Percentiles rank a stretch among this genome's conserved stretches.
phyloP scores from a whole-genome alignment of 805 yeast species.

The Barnettozyma salicaria region DNA sequence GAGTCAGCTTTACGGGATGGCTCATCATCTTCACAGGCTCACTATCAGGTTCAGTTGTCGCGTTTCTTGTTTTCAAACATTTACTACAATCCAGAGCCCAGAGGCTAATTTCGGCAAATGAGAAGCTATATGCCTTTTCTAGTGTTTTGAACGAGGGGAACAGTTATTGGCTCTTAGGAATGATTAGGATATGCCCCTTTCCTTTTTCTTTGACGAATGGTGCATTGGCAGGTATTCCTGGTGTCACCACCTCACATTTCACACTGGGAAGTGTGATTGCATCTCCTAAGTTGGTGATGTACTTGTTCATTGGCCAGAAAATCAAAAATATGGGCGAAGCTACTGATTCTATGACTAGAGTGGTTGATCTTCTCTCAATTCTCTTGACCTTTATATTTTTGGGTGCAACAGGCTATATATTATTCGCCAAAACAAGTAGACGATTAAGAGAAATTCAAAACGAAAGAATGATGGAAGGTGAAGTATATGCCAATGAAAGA shows the following conservation, averaged over 20 bases:
- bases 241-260: constrained; percentile 56
- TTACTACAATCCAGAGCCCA: constrained; percentile 53
- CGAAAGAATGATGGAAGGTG: constrained; percentile 13
- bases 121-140: constrained; percentile 66
- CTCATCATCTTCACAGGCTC: constrained; percentile 63
- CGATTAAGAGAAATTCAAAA: constrained; percentile 30
- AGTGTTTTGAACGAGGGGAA: constrained; percentile 68
- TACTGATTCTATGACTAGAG: constrained; percentile 41
- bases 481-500: background rate
- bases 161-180: constrained; percentile 56
- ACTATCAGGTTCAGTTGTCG: constrained; percentile 63
- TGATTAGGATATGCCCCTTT: constrained; percentile 82
- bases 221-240: constrained; percentile 84
- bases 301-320: constrained; percentile 72
- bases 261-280: constrained; percentile 66
- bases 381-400: constrained; percentile 50
- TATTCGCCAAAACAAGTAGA: constrained; percentile 49
- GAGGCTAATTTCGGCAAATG: constrained; percentile 52
- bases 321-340: constrained; percentile 62
- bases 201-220: constrained; percentile 93
- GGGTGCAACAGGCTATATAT: constrained; percentile 54
- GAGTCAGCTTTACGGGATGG: constrained; percentile 73
- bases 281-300: constrained; percentile 76
- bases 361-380: constrained; percentile 61
- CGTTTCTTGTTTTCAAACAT: constrained; percentile 64